These are phyloP conservation scores for Boletus bicolor DNA, from an alignment of 768 basidiomycete genomes.

Conservation along the genomic window DNA sequence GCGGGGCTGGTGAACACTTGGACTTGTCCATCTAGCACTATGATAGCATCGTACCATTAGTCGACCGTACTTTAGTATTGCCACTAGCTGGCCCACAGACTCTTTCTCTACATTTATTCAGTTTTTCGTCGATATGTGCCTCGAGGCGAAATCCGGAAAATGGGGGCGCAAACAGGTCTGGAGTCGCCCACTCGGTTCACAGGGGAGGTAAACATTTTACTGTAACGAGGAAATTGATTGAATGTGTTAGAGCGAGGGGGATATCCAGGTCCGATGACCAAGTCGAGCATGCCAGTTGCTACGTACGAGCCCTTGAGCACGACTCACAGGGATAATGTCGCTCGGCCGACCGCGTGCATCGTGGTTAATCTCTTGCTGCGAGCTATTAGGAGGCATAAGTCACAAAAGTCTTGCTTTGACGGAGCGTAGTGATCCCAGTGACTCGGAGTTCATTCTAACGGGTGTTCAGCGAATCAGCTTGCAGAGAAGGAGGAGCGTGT, in stretches of 20 bases:
- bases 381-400: neutral
- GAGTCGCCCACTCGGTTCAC: neutral
- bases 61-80: neutral
- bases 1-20: neutral
- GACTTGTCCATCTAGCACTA: constrained; percentile 7
- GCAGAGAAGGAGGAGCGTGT: constrained; percentile 18
- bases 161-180: neutral
- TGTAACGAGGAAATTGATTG: neutral
- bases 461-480: constrained; percentile 8
- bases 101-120: neutral
- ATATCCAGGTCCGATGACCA: constrained; percentile 6
- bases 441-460: constrained; percentile 17
- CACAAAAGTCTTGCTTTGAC: neutral
- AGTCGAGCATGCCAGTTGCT: neutral
- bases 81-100: neutral
- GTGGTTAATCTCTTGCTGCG: constrained; percentile 26
- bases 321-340: constrained; percentile 11
- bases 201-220: neutral
- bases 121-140: neutral
- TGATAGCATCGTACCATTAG: neutral
- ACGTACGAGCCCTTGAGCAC: constrained; percentile 5
- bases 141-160: neutral
- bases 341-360: constrained; percentile 19
- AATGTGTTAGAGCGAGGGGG: neutral
- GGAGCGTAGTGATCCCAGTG: constrained; percentile 11